A percentile compares a stretch with the other conserved stretches of the same genome.
Evolutionary conservation across 139 green algal genomes (phyloP).

Genomic region (Micractinium conductrix): DNA sequence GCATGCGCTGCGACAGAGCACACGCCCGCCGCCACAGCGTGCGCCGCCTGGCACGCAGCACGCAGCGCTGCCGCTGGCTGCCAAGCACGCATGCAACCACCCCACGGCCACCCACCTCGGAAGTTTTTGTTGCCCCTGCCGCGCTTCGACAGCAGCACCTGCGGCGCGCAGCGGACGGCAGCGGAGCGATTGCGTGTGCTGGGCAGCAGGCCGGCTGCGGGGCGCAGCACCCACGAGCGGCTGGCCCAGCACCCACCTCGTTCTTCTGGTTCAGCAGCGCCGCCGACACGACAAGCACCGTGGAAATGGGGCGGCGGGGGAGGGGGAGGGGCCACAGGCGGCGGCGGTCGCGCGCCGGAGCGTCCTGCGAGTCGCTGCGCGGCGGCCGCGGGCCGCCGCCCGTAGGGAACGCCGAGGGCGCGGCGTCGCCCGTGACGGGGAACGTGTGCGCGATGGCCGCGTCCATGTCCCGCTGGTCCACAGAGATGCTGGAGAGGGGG

Average conservation of each 20-base stretch:
- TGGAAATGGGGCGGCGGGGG: no score
- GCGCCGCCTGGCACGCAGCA: no score
- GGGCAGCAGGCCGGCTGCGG: neutral
- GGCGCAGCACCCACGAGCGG: no score
- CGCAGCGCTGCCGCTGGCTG: no score
- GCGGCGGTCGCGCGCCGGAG: no score
- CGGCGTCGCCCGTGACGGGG: neutral
- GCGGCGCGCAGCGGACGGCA: neutral
- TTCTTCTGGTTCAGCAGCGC: slow-evolving; percentile 15
- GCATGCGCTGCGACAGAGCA: no score
- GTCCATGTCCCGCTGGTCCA: neutral
- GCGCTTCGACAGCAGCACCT: slow-evolving; percentile 24
- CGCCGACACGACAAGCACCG: slow-evolving; percentile 23
- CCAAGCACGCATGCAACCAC: no score
- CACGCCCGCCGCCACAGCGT: no score
- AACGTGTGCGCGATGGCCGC: slow-evolving; percentile 14
- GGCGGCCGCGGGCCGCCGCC: neutral
- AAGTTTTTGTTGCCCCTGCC: neutral
- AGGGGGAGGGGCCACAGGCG: no score
- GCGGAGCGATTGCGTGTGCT: neutral
- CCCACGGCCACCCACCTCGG: no score
- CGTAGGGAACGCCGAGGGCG: neutral
- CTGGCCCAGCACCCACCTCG: neutral
- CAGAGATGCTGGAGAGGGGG: neutral
- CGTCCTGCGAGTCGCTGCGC: no score